Conservation (phyloP, 225 moss, liverwort and hornwort species). For the Sphagnum contortum region DNA sequence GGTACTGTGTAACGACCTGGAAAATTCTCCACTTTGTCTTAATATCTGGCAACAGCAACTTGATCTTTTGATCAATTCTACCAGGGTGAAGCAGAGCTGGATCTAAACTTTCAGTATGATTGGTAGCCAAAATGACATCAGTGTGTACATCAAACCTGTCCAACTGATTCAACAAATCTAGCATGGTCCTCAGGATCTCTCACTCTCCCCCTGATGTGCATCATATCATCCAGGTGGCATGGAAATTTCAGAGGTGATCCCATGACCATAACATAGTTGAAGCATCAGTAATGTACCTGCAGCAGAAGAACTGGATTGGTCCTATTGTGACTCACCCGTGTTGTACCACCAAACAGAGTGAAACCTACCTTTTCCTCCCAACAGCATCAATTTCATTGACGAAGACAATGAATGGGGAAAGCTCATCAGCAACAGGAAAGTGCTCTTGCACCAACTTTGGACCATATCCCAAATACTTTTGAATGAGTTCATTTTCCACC, state of each 20-base stretch:
- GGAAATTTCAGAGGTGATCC: no score
- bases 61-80: constrained; percentile 47
- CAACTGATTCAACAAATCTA: constrained; percentile 48
- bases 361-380: constrained; percentile 34
- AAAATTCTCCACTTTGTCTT: constrained; percentile 47
- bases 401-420: constrained; percentile 51
- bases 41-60: constrained; percentile 49
- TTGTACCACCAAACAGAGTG: no score
- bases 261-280: no score
- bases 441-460: constrained; percentile 45
- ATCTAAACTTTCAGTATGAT: constrained; percentile 47
- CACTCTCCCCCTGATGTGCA: constrained; percentile 52
- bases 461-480: constrained; percentile 55
- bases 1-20: constrained; percentile 15
- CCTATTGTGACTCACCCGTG: no score
- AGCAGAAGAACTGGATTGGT: no score
- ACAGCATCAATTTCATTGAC: constrained; percentile 52
- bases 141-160: constrained; percentile 50
- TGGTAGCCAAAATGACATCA: constrained; percentile 47
- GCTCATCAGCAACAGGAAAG: constrained; percentile 48
- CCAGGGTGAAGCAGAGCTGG: constrained; percentile 46
- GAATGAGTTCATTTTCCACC: constrained; percentile 53
- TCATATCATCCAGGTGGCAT: constrained; percentile 20
- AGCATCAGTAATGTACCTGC: no score
- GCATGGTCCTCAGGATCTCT: constrained; percentile 52